Conservation (phyloP, 2,329 filamentous ascomycete genomes). For the Fonsecaea erecta region DNA sequence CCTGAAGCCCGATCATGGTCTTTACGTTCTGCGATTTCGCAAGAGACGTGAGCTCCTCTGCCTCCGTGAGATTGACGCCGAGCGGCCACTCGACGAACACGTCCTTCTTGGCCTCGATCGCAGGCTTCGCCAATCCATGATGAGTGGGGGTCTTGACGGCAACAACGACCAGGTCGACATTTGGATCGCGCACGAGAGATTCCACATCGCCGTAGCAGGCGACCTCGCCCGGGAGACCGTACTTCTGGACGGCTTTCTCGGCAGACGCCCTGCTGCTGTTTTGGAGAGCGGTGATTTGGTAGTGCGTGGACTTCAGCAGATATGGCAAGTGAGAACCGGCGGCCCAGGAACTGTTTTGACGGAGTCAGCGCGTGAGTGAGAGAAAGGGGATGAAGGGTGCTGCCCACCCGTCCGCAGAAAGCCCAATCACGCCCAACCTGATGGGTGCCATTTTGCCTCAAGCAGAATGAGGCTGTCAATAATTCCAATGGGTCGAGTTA, state of each 20-base stretch:
- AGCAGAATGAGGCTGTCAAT: neutral
- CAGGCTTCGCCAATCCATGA: slow-evolving; percentile 50
- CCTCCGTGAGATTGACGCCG: slow-evolving; percentile 50
- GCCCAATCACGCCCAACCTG: slow-evolving; percentile 20
- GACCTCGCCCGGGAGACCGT: slow-evolving; percentile 47
- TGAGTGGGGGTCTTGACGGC: slow-evolving; percentile 61
- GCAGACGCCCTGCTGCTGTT: slow-evolving; percentile 56
- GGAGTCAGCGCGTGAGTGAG: neutral
- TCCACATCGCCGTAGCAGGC: slow-evolving; percentile 54
- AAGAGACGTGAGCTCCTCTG: slow-evolving; percentile 47
- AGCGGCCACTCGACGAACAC: slow-evolving; percentile 65
- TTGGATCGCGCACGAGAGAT: slow-evolving; percentile 52
- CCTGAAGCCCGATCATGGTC: slow-evolving; percentile 59
- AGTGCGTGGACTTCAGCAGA: slow-evolving; percentile 9
- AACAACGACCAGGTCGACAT: slow-evolving; percentile 61
- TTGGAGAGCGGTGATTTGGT: slow-evolving; percentile 22
- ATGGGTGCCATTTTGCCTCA: slow-evolving; percentile 22
- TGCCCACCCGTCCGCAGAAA: slow-evolving; percentile 26
- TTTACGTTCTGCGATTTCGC: slow-evolving; percentile 42
- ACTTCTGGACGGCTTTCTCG: slow-evolving; percentile 48
- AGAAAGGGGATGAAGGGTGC: neutral
- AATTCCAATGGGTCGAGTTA: neutral
- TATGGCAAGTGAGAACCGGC: slow-evolving; percentile 17
- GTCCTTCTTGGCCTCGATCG: slow-evolving; percentile 57
- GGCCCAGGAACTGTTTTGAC: slow-evolving; percentile 22